These are phyloP conservation scores for Coemansia furcata DNA, from an alignment of 192 early-diverging fungal genomes.

Conservation along the genomic window DNA sequence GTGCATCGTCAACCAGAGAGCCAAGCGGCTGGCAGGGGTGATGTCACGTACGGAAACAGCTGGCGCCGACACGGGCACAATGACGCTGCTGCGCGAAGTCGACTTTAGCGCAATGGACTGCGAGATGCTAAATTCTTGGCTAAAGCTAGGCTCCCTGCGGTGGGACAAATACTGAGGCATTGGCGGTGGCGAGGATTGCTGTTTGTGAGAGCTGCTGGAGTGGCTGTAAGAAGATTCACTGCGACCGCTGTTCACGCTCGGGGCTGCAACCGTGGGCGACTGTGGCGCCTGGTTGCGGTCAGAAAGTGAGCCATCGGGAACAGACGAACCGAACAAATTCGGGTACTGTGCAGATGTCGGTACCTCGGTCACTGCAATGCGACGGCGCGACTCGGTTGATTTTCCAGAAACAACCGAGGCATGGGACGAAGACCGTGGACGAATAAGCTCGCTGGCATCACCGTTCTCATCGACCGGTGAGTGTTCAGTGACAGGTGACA, in stretches of 20 bases:
- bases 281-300: slow-evolving; percentile 4
- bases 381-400: slow-evolving; percentile 47
- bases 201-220: slow-evolving; percentile 16
- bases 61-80: slow-evolving; percentile 2
- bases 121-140: slow-evolving; percentile 12
- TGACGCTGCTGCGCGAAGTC: slow-evolving; percentile 14
- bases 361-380: slow-evolving; percentile 43
- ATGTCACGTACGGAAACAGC: slow-evolving; percentile 43
- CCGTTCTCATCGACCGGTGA: slow-evolving; percentile 11
- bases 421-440: slow-evolving; percentile 47
- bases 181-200: not conserved
- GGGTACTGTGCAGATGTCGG: slow-evolving; percentile 40
- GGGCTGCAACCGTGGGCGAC: slow-evolving; percentile 15
- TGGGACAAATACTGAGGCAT: slow-evolving; percentile 2
- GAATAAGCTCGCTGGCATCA: not conserved
- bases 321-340: slow-evolving; percentile 35
- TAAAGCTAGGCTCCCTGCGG: slow-evolving; percentile 4
- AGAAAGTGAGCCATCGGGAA: slow-evolving; percentile 4
- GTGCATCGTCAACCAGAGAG: slow-evolving; percentile 46
- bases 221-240: slow-evolving; percentile 38
- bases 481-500: slow-evolving; percentile 41
- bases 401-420: slow-evolving; percentile 37
- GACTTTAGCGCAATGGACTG: slow-evolving; percentile 20
- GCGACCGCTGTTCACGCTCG: slow-evolving; percentile 22
- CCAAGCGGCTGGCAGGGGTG: slow-evolving; percentile 46